These are phyloP conservation scores for Nicotiana benthamiana DNA, from an alignment of 257 asterid species.

Conservation along the genomic window DNA sequence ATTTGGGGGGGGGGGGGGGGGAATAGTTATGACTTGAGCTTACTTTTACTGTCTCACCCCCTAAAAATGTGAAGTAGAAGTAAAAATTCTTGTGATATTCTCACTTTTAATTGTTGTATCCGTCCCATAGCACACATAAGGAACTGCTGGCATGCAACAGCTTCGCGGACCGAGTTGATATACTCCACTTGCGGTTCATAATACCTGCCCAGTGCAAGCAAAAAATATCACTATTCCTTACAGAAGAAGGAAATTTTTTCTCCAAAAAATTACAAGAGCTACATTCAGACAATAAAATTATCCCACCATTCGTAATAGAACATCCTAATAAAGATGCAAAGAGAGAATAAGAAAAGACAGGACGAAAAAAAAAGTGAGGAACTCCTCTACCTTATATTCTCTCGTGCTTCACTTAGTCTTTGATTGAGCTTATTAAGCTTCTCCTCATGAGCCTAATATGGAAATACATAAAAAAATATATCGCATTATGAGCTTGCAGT, in stretches of 20 bases:
- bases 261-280: background rate
- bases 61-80: background rate
- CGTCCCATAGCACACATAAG: conserved; percentile 38
- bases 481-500: background rate
- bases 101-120: conserved; percentile 36
- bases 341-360: background rate
- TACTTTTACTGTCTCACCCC: background rate
- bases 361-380: background rate
- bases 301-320: background rate
- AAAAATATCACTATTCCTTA: background rate
- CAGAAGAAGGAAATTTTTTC: background rate
- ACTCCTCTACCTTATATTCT: conserved; percentile 42
- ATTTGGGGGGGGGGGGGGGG: background rate
- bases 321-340: background rate
- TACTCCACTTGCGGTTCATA: conserved; percentile 43
- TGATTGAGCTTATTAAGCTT: conserved; percentile 40
- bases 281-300: background rate
- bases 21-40: background rate
- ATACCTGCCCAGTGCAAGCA: conserved; percentile 9
- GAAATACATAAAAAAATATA: background rate
- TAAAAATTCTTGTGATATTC: background rate
- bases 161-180: conserved; percentile 42
- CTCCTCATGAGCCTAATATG: conserved; percentile 43
- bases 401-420: conserved; percentile 32
- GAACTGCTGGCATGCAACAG: conserved; percentile 44